Evolutionary conservation across 768 basidiomycete species (phyloP).

Genomic region (Lactarius indigo): DNA sequence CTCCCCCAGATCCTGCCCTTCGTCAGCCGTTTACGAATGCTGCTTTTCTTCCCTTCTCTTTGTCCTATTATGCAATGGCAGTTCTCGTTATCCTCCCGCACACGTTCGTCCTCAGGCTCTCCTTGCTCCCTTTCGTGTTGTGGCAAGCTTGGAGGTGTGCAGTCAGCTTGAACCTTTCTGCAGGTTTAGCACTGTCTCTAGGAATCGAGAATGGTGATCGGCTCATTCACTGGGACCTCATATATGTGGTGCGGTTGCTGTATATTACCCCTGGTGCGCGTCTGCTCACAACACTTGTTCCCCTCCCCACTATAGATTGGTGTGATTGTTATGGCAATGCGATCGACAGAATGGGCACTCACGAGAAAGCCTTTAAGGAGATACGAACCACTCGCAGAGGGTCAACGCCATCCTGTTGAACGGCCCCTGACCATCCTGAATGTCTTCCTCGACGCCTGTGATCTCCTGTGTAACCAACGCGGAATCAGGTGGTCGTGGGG

Average conservation of each 20-base stretch:
- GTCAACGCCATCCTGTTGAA: slow-evolving; percentile 51
- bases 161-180: slow-evolving; percentile 41
- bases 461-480: not conserved
- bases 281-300: not conserved
- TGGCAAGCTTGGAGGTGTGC: not conserved
- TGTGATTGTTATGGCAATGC: not conserved
- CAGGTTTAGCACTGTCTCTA: slow-evolving; percentile 36
- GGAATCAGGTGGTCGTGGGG: not conserved
- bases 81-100: not conserved
- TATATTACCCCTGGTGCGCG: not conserved
- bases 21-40: not conserved
- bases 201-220: slow-evolving; percentile 38
- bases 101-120: not conserved
- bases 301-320: not conserved
- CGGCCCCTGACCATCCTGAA: slow-evolving; percentile 30
- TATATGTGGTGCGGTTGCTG: not conserved
- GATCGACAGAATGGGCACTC: not conserved
- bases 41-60: not conserved
- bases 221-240: not conserved
- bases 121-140: not conserved
- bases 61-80: not conserved
- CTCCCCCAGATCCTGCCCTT: not conserved
- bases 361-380: slow-evolving; percentile 40
- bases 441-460: not conserved
- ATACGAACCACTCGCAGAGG: slow-evolving; percentile 41